Base-by-base conservation (phyloP, 192 early-diverging fungal species). In the Dimargaris verticillata region DNA sequence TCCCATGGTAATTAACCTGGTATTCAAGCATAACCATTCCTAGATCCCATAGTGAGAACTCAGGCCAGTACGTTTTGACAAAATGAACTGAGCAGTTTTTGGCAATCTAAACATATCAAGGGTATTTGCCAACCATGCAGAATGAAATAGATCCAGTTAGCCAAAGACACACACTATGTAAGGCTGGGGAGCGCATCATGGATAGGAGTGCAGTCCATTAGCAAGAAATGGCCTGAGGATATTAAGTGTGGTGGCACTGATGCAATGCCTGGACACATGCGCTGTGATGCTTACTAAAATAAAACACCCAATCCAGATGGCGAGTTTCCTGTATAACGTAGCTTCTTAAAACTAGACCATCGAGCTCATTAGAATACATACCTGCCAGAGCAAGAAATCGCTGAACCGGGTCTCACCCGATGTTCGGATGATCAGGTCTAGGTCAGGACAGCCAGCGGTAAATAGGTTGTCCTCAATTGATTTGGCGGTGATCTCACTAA, bases 351-450 rank as follows among this genome's bases (percentile, higher is more conserved):
- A 17, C 47, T 17, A n/a, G 24, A 42, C 5, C 42, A 17, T 28
- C 17, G 33, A 4, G 26, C 24, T 43, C 60, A 44, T 25, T 49
- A 15, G 28, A 63, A 22, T 38, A 26, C 25, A 50, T 58, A 73
- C 79, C 76, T 98, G 91, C 89, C 90, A 95, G 29, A 98, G 72
- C 74, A 95, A 72, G 73, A 89, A 99, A 70, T 97, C 95, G 66
- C 89, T 92, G 52, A 99, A 76, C 3, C 96, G 75, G 15, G 87
- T 84, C 69, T 99, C 92, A n/a, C 93, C 94, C 7, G 89, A 93
- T 0, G 96, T 99, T 44, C 96, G 79, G 47, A 99, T 78, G 43
- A 95, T 66, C 17, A 97, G 77, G 63, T 99, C 93, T 53, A 97
- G 66, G 17, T 82, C 82, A 3, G 86, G 83, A 47, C 74, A 82